These are phyloP conservation scores for Emergomyces pasteurianus DNA, from an alignment of 2,329 filamentous ascomycete genomes.

Conservation along the genomic window DNA sequence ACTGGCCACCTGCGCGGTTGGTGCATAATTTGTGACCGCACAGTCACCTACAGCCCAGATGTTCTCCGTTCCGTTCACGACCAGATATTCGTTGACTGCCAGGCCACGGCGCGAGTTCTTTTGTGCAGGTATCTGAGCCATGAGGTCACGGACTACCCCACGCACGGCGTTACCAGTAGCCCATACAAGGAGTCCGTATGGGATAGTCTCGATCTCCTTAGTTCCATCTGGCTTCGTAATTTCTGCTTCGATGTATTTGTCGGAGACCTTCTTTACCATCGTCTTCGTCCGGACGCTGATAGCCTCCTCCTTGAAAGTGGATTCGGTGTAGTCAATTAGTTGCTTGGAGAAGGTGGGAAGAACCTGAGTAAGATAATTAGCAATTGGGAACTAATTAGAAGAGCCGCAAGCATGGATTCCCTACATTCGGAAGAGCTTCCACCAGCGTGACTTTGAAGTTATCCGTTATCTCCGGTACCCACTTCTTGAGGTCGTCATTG, in stretches of 20 bases:
- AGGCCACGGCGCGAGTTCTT: constrained; percentile 90
- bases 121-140: constrained; percentile 83
- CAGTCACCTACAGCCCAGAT: constrained; percentile 98
- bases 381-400: constrained; percentile 2
- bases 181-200: constrained; percentile 95
- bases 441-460: constrained; percentile 97
- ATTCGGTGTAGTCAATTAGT: constrained; percentile 97
- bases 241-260: constrained; percentile 86
- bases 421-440: constrained; percentile 82
- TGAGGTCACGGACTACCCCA: constrained; percentile 79
- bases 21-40: constrained; percentile 92
- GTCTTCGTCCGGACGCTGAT: constrained; percentile 98
- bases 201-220: constrained; percentile 70
- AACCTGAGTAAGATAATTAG: constrained; percentile 33
- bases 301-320: constrained; percentile 96
- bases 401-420: constrained; percentile 4
- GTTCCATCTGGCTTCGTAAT: constrained; percentile 67
- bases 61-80: constrained; percentile 92
- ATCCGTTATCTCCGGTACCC: constrained; percentile 87
- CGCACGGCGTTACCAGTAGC: constrained; percentile 93
- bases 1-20: constrained; percentile 88
- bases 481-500: constrained; percentile 94
- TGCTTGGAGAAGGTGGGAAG: constrained; percentile 98
- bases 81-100: constrained; percentile 95
- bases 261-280: constrained; percentile 94